These are phyloP conservation scores for Elaphomyces granulatus DNA, from an alignment of 495 filamentous ascomycete genomes.

Conservation along the genomic window DNA sequence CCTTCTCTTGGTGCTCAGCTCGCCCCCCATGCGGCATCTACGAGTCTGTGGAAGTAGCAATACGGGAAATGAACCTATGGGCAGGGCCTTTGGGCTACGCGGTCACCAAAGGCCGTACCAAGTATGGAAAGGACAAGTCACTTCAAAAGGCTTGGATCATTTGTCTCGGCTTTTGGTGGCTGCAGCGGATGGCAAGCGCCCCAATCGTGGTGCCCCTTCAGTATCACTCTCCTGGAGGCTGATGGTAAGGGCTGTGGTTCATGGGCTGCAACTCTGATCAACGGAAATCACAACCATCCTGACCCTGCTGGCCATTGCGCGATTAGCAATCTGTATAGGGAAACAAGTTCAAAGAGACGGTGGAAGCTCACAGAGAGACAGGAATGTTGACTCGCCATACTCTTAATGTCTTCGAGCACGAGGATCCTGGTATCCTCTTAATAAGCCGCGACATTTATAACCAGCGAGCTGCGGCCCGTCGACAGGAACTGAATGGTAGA, in stretches of 20 bases:
- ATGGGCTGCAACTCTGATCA: neutral
- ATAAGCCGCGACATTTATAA: neutral
- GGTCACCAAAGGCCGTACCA: neutral
- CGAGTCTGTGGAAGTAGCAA: neutral
- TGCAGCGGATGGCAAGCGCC: neutral
- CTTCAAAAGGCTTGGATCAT: neutral
- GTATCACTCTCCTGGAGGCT: neutral
- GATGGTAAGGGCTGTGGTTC: neutral
- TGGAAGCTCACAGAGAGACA: neutral
- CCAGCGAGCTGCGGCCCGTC: neutral
- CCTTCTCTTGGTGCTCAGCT: neutral
- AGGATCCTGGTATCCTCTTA: neutral
- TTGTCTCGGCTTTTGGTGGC: neutral
- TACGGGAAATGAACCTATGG: neutral
- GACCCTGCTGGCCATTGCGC: neutral
- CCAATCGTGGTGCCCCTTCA: neutral
- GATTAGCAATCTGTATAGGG: neutral
- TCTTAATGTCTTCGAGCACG: neutral
- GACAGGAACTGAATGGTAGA: neutral
- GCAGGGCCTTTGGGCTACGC: neutral
- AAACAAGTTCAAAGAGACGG: neutral
- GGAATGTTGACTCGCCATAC: neutral
- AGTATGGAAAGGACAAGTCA: neutral
- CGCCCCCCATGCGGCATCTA: slow-evolving; percentile 1
- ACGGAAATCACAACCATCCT: neutral